Conservation (phyloP, 352 stramenopile species). For the Sclerospora graminicola region DNA sequence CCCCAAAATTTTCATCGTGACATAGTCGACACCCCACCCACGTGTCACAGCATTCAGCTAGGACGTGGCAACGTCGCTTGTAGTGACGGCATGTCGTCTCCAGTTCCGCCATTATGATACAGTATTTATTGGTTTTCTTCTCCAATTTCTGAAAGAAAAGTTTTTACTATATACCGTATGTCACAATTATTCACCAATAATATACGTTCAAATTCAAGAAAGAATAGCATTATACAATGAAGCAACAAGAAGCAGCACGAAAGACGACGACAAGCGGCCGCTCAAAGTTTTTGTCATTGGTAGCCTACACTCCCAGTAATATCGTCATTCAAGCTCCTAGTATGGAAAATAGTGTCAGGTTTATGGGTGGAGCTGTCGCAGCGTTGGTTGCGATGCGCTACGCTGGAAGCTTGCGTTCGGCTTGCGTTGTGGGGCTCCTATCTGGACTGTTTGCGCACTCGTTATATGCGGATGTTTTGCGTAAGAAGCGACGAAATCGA, state of each 20-base stretch:
- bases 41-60: constrained; percentile 58
- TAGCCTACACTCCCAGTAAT: constrained; percentile 5
- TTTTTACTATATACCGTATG: no score
- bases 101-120: not conserved
- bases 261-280: constrained; percentile 2
- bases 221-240: constrained; percentile 1
- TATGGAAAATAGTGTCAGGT: constrained; percentile 48
- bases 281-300: constrained; percentile 12
- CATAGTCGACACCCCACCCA: constrained; percentile 72
- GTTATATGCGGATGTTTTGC: constrained; percentile 59
- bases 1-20: constrained; percentile 39
- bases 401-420: constrained; percentile 47
- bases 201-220: no score
- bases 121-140: no score
- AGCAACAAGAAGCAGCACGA: constrained; percentile 2
- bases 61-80: constrained; percentile 46
- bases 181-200: no score
- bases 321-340: constrained; percentile 18
- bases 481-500: constrained; percentile 20
- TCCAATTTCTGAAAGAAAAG: no score
- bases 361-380: constrained; percentile 44
- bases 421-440: constrained; percentile 45
- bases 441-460: constrained; percentile 61
- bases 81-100: constrained; percentile 46
- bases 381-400: constrained; percentile 50